Base-by-base conservation (phyloP, 83 land plant genomes). In the Picea abies region DNA sequence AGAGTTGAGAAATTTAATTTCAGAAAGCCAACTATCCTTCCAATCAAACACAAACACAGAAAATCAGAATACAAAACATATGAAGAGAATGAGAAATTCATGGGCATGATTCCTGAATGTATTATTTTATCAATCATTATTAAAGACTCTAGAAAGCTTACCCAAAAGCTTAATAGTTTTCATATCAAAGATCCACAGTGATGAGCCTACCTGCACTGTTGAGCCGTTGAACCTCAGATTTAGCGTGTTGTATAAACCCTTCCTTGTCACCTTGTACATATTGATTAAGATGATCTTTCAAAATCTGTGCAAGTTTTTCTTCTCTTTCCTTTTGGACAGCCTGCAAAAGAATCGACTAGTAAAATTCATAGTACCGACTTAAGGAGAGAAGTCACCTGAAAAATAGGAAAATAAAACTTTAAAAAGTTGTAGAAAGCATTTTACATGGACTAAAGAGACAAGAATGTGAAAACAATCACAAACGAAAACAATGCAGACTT, bases 321-420 rank as follows among this genome's bases (percentile, higher is more conserved):
- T 92, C 97, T 81, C 95, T 86, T 71, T 91, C 95, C 69, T 86
- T 89, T 72, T 95, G 97, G 61, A 93, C 84, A 79, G 82, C 85
- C 97, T 94, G 86, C 62, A 78, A 39, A 56, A n/a, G 9, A 12
- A 15, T 52, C 39, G 62, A 58, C 75, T 8, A 10, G 14, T 16
- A 2, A 70, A 35, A 11, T 35, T 35, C 37, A 69, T 20, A 69
- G 19, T 4, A 69, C 16, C 73, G 7, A 25, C 6, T 15, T 17
- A 69, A 35, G 39, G 8, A 17, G 39, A 37, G 12, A 35, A 37
- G 9, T 6, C 1, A 17, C 4, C 15, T 69, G 15, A 15, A 10
- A 19, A 69, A 84, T 19, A 52, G 5, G 20, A 17, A 69, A 49
- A 8, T 17, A 20, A 41, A 39, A 72, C 56, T 39, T 20, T 19